Base-by-base conservation (phyloP, 129 eudicot genomes). In the Flaveria trinervia region DNA sequence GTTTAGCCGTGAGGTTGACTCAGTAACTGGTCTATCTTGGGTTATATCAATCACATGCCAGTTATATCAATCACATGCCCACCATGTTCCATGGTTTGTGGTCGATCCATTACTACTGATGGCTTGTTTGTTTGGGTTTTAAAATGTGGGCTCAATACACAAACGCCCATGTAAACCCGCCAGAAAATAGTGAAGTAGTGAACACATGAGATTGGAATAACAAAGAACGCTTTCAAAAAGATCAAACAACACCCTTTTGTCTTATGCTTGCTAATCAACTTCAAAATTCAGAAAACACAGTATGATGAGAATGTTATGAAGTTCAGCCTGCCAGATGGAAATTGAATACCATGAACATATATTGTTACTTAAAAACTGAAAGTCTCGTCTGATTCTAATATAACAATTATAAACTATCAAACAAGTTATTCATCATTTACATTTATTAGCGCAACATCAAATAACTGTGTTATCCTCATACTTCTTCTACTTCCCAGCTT, bases 11-110 rank as follows among this genome's bases (percentile, higher is more conserved):
- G 82, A 73, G 65, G 85, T 82, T 77, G 77, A 77, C 61, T 78
- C 83, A 79, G 67, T 85, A 9, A 79, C 45, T 1, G 78, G 75
- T 77, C 92, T 84, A 62, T 85, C 93, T 67, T 77, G 89, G 72
- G 85, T 81, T 65, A 93, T 91, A 78, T 93, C 92, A 79, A 93
- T 87, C 76, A 91, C 79, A 28, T 93, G 96, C 68, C 84, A n/a
- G 85, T 81, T 65, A 93, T 91, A 78, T 93, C 92, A 79, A 93
- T 87, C 76, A 91, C 79, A 28, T 93, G 96, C 68, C 84, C 93
- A 71, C 73, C 76, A 23, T 79, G 83, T 14, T 68, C 88, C 1
- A 73, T 79, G 60, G 70, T 79, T 73, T 81, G 89, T 65, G 85
- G 22, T 69, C 77, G 88, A 66, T 93, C 98, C 98, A 93, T 93